These are phyloP conservation scores for Orbilia ellipsospora DNA, from an alignment of 2,329 filamentous ascomycete genomes.

Conservation along the genomic window DNA sequence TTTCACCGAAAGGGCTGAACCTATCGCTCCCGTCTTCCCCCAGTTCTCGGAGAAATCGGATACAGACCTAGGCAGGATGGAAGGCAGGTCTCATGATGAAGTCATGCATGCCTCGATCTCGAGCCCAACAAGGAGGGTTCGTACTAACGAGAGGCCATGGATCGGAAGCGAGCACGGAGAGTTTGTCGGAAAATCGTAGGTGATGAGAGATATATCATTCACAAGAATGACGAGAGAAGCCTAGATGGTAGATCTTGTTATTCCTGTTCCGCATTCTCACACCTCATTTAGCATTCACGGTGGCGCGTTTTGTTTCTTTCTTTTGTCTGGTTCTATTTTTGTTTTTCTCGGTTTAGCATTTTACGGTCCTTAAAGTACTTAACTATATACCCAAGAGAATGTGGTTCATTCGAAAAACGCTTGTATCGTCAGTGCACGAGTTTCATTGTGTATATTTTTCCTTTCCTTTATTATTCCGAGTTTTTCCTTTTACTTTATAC, in stretches of 20 bases:
- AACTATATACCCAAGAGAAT: constrained; percentile 27
- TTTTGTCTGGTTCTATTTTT: not conserved
- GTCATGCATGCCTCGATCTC: constrained; percentile 20
- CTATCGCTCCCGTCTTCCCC: constrained; percentile 40
- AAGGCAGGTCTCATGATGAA: constrained; percentile 21
- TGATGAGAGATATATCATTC: constrained; percentile 4
- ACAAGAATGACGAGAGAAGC: constrained; percentile 15
- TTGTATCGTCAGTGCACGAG: constrained; percentile 19
- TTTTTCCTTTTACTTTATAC: constrained; percentile 6
- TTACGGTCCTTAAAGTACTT: not conserved
- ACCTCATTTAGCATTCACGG: constrained; percentile 37
- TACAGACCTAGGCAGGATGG: constrained; percentile 19
- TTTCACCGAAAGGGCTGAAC: constrained; percentile 22
- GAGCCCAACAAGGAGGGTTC: constrained; percentile 36
- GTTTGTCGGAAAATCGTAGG: constrained; percentile 13
- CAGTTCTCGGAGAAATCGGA: constrained; percentile 52
- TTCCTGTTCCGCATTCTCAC: constrained; percentile 13
- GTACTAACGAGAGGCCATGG: constrained; percentile 24
- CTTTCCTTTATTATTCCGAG: constrained; percentile 40
- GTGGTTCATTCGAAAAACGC: constrained; percentile 27
- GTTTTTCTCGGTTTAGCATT: constrained; percentile 5
- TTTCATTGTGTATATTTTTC: constrained; percentile 25
- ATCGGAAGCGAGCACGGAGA: constrained; percentile 38
- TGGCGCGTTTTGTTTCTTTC: constrained; percentile 29
- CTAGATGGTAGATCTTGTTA: constrained; percentile 41